Evolutionary conservation across 139 green algal genomes (phyloP), one percentile per base, ranked within the genome.

Genomic region (Chlorella sorokiniana): DNA sequence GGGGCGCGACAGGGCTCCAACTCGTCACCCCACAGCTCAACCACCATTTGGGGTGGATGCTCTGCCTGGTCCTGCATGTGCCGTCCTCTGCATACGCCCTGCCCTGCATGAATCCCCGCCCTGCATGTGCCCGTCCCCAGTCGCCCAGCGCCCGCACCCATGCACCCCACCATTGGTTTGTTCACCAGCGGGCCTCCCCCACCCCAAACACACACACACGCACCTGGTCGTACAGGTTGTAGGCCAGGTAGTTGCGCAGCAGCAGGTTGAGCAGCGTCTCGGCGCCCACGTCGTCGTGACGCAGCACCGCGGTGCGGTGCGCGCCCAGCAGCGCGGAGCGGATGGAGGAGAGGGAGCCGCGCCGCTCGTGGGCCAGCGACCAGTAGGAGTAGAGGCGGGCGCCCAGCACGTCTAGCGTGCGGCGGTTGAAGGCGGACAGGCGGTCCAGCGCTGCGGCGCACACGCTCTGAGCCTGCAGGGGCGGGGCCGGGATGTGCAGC

Each of bases 191-290:
- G n/a, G n/a, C n/a, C n/a, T n/a, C n/a, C n/a, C n/a, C n/a, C 59
- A 31, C 20, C 59, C 59, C 9, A n/a, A n/a, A n/a, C 59, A 10
- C 59, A 37, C 7, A 10, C 25, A 31, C 63, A 41, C 31, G 7
- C 63, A 95, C 93, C 90, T 98, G 95, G 82, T 99, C 97, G 79
- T 99, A 99, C 73, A 98, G 90, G 73, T 94, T 96, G 89, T 96
- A 96, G 81, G 95, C 87, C 75, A 99, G 88, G 88, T 98, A 99
- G 86, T 98, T 98, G 81, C 95, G 90, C 76, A 99, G 93, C 83
- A 99, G 91, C 84, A 99, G 90, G 89, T 99, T 99, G 41, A 98
- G 88, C 76, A 98, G 88, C 33, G 90, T 97, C 91, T 99, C 96
- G 78, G 95, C 91, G 4, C 96, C 96, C 35, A 97, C 89, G 7